Conservation (phyloP, 257 asterid species). For the Solanum gandarillasii region DNA sequence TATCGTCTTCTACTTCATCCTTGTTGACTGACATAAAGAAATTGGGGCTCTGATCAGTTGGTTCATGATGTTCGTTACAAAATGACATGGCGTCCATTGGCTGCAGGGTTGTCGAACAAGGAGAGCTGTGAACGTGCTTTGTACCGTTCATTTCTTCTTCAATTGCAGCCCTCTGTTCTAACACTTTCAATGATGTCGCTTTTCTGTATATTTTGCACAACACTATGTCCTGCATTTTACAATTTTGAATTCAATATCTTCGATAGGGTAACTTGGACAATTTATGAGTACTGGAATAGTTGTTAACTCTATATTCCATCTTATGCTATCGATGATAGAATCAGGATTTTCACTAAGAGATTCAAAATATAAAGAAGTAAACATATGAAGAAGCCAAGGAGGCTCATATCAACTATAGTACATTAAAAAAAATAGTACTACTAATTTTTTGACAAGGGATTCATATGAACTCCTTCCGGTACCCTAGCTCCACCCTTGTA, state of each 20-base stretch:
- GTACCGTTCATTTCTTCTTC: constrained; percentile 18
- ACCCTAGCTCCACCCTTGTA: no score
- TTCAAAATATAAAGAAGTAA: no score
- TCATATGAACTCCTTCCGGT: no score
- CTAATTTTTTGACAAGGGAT: no score
- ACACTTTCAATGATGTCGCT: constrained; percentile 51
- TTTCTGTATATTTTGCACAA: constrained; percentile 59
- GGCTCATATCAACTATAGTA: no score
- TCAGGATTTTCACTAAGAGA: no score
- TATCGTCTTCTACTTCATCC: constrained; percentile 5
- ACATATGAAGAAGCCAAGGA: no score
- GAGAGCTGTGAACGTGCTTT: not conserved
- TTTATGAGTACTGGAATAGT: not conserved
- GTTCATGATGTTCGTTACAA: not conserved
- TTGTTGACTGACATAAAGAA: not conserved
- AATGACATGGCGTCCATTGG: not conserved
- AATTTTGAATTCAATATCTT: not conserved
- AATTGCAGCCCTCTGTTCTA: constrained; percentile 61
- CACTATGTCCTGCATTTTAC: constrained; percentile 42
- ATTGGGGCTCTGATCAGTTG: not conserved
- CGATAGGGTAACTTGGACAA: not conserved
- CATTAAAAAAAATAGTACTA: no score
- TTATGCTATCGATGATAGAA: no score
- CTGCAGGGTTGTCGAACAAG: not conserved
- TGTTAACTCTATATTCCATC: no score